A percentile compares a stretch with the other conserved stretches of the same genome.
These are phyloP conservation scores for Bauhinia variegata DNA, from an alignment of 306 rosid genomes.

Conservation along the genomic window DNA sequence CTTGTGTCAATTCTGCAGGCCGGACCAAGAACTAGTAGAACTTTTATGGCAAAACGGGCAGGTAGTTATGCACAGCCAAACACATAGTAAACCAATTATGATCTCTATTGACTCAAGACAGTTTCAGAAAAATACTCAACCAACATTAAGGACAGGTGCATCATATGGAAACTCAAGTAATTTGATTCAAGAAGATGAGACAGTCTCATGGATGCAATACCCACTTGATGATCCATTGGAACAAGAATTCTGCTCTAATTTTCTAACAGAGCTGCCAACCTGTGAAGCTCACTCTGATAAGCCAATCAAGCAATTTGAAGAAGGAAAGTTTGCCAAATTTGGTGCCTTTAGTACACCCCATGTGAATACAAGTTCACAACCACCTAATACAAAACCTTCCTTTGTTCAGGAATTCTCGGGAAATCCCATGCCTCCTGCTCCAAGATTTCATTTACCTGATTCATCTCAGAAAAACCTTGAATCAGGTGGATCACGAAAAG, in stretches of 20 bases:
- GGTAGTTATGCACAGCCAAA: conserved; percentile 74
- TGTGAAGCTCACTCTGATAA: conserved; percentile 54
- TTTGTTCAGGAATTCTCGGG: conserved; percentile 44
- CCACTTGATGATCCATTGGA: conserved; percentile 72
- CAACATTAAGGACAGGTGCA: conserved; percentile 39
- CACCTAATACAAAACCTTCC: conserved; percentile 43
- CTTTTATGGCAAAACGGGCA: conserved; percentile 87
- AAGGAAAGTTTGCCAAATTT: conserved; percentile 45
- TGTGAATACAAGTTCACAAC: conserved; percentile 35
- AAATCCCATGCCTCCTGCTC: conserved; percentile 63
- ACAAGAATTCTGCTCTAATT: conserved; percentile 58
- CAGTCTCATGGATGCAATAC: conserved; percentile 64
- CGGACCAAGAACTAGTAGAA: conserved; percentile 71
- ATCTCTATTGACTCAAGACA: conserved; percentile 50
- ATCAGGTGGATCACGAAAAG: conserved; percentile 36
- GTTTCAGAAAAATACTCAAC: conserved; percentile 56
- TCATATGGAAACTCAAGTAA: conserved; percentile 50
- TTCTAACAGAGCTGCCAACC: conserved; percentile 56
- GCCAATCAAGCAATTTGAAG: conserved; percentile 53
- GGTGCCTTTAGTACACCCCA: conserved; percentile 38
- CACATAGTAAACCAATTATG: conserved; percentile 43
- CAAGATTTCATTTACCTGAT: conserved; percentile 52
- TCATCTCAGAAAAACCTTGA: conserved; percentile 45
- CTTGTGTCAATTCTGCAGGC: conserved; percentile 56
- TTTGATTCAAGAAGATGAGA: conserved; percentile 66